Evolutionary conservation across 2,329 filamentous ascomycete genomes (phyloP), one percentile per base, ranked within the genome.

Genomic region (Cytospora piceae): DNA sequence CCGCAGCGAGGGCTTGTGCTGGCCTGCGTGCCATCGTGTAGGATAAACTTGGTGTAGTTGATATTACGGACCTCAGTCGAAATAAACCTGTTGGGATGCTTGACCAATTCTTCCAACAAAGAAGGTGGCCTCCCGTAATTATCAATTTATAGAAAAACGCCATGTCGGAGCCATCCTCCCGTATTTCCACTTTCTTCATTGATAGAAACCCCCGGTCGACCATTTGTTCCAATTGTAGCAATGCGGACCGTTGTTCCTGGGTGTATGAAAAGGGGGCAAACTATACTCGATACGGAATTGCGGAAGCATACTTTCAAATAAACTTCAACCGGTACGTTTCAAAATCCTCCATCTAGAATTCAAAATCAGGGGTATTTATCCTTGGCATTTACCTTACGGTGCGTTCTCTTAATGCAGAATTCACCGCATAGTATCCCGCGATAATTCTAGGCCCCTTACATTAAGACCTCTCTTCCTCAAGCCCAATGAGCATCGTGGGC

Each of bases 21-120:
- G 57, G n/a, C 20, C 15, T 61, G 52, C 42, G 32, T 29, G 29
- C 31, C 58, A 63, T 67, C 22, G 27, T 63, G 24, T 22, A 22
- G 27, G 29, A 37, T 37, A 34, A 12, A 6, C n/a, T 7, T 49
- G 11, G 24, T 8, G 24, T 49, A 7, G 9, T 24, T 22, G 42
- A 4, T 49, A 42, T 20, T n/a, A 7, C 1, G 39, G 39, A 42
- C 3, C 39, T 37, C 9, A 15, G 34, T 11, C 34, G 11, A 12
- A 7, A 39, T 5, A 39, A 39, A 39, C 4, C 37, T 20, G 37
- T n/a, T 17, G 17, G 2, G 39, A 42, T n/a, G 20, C 39, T 12
- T 42, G 4, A 42, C 6, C 34, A n/a, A 5, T 42, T n/a, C 39
- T 20, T 1, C 39, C 5, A 20, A 20, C 39, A 6, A 5, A n/a